phyloP scores from a whole-genome alignment of 805 yeast species.

The Sugiyamaella lignohabitans region DNA sequence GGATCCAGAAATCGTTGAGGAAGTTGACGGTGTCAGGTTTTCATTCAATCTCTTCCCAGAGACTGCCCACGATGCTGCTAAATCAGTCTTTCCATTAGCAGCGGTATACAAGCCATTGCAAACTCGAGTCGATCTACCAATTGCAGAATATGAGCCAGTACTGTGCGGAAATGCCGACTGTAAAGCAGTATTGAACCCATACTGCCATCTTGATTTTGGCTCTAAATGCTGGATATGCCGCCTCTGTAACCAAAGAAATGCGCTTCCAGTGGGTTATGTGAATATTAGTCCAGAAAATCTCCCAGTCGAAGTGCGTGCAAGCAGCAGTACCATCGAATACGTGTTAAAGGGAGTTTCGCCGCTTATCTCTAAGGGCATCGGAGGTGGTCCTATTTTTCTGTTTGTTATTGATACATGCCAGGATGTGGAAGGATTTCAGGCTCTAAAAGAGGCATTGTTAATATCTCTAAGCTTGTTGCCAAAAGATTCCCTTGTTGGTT shows the following conservation, averaged over 20 bases:
- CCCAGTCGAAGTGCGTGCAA: constrained; percentile 69
- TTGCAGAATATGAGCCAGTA: constrained; percentile 73
- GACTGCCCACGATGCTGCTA: constrained; percentile 71
- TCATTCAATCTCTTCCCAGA: constrained; percentile 80
- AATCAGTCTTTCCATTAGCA: constrained; percentile 83
- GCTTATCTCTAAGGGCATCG: not conserved
- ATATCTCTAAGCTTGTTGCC: constrained; percentile 75
- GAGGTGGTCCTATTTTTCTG: constrained; percentile 43
- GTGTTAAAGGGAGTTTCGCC: constrained; percentile 47
- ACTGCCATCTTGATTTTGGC: constrained; percentile 58
- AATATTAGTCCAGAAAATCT: constrained; percentile 65
- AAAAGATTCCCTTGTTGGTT: constrained; percentile 79
- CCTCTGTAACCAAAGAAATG: constrained; percentile 68
- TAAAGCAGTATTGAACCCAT: constrained; percentile 75
- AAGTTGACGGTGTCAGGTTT: constrained; percentile 54
- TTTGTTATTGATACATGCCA: constrained; percentile 84
- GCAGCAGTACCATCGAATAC: constrained; percentile 76
- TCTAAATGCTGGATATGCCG: constrained; percentile 82
- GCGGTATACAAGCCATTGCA: constrained; percentile 83
- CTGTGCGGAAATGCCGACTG: constrained; percentile 62
- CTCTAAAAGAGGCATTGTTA: constrained; percentile 74
- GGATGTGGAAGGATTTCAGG: constrained; percentile 75
- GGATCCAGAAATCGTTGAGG: constrained; percentile 49
- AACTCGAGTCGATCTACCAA: constrained; percentile 57
- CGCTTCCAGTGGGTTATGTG: constrained; percentile 76